Evolutionary conservation across 23 red algal species (phyloP), one percentile per base, ranked within the genome.

Genomic region (Gracilaria vermiculophylla): DNA sequence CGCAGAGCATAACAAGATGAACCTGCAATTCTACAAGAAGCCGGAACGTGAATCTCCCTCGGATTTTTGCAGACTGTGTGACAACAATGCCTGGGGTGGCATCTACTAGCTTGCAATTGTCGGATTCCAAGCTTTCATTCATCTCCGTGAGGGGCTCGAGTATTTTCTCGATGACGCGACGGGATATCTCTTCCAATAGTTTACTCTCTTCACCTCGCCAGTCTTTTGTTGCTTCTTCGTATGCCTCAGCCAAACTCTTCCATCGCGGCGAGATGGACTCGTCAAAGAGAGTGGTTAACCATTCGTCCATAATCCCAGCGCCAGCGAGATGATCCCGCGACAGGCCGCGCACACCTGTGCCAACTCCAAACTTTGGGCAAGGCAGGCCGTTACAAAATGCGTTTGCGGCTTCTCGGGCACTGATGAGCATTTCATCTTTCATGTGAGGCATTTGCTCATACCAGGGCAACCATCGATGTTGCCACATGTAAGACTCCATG

Each of bases 401-500:
- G 45, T 39, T 39, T 2, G 84, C 84, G 33, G 84, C 84, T 60
- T 88, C 84, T 62, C 84, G 40, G 32, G 84, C 72, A 34, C 69
- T 65, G 17, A 88, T 88, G 5, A 88, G 41, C 84, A 88, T 76
- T 9, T 76, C 52, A 88, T 88, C 69, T 28, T 69, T 42, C 32
- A 88, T 69, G 33, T 69, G 62, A 31, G 84, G 84, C 21, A 88
- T 55, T 43, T 78, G 84, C 28, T 88, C 69, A 65, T 88, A 88
- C 84, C 84, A 88, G n/a, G 84, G 84, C 25, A 88, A 69, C 84
- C 84, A 88, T 17, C 84, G 84, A 62, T 88, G 62, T 34, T 88
- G 60, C 84, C 84, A 88, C 84, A 88, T 88, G 53, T 77, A 76
- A 19, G 43, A 21, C 50, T 88, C 69, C 84, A 88, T 88, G 3